These are phyloP conservation scores for Dryadomyces quercivorus DNA, from an alignment of 2,329 filamentous ascomycete species.

Conservation along the genomic window DNA sequence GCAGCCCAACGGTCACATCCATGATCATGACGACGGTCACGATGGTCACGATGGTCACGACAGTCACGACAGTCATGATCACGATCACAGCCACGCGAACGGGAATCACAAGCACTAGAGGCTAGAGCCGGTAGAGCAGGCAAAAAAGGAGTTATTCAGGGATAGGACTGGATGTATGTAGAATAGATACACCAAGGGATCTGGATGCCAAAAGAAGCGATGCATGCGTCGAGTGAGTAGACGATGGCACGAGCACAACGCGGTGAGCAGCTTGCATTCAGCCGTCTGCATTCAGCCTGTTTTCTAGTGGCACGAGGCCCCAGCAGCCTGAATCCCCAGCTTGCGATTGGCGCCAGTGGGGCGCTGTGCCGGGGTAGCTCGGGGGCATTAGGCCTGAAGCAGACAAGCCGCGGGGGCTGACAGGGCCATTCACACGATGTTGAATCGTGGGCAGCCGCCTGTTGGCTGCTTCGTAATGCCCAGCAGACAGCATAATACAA, in stretches of 20 bases:
- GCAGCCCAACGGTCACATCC: constrained; percentile 24
- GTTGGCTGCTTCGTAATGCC: background rate
- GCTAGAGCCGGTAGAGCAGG: no score
- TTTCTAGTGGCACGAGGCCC: background rate
- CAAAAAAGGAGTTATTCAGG: background rate
- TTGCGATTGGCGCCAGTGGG: background rate
- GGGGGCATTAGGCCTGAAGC: background rate
- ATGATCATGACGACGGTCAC: constrained; percentile 18
- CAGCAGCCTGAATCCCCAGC: background rate
- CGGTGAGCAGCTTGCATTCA: background rate
- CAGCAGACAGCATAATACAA: background rate
- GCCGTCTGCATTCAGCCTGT: background rate
- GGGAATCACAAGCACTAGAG: background rate
- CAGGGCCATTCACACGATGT: background rate
- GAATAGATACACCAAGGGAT: background rate
- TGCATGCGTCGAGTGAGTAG: no score
- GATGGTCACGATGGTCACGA: constrained; percentile 7
- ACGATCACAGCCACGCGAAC: background rate
- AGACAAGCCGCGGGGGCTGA: background rate
- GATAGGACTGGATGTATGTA: background rate
- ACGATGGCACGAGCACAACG: background rate
- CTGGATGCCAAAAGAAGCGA: background rate
- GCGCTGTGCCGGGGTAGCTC: background rate
- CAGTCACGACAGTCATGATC: background rate
- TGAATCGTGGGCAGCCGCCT: background rate